Conservation (phyloP, 768 basidiomycete genomes). For the Boletellus ananiceps region DNA sequence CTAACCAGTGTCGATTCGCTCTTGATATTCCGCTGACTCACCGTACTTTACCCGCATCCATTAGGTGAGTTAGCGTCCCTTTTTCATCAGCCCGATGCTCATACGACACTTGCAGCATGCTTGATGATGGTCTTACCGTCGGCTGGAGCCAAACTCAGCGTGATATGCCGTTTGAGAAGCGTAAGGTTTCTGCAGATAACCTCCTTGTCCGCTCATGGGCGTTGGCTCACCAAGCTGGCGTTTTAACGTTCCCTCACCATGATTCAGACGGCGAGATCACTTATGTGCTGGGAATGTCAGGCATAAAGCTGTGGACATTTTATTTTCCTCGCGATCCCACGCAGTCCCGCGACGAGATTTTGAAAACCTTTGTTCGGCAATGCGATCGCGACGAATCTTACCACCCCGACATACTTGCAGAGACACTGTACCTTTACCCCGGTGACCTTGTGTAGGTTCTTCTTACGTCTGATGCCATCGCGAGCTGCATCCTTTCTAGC, state of each 20-base stretch:
- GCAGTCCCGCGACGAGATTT: not conserved
- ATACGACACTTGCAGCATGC: not conserved
- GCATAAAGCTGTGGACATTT: constrained; percentile 9
- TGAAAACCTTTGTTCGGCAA: not conserved
- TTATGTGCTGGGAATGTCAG: not conserved
- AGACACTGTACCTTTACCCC: not conserved
- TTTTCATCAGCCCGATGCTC: not conserved
- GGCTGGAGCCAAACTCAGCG: constrained; percentile 7
- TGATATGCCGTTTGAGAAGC: not conserved
- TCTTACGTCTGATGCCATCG: not conserved
- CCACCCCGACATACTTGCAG: not conserved
- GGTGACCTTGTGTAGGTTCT: not conserved
- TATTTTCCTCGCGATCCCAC: not conserved
- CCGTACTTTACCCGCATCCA: not conserved
- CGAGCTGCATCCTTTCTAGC: not conserved
- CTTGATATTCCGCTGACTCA: not conserved
- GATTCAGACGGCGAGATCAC: constrained; percentile 3
- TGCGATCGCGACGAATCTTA: not conserved
- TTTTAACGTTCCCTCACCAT: not conserved
- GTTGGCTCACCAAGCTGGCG: not conserved
- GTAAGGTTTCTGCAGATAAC: not conserved
- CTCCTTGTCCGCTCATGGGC: not conserved
- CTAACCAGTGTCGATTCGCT: not conserved
- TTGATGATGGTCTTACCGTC: constrained; percentile 4
- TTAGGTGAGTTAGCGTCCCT: not conserved